Evolutionary conservation across 2,329 filamentous ascomycete genomes (phyloP), one percentile per base, ranked within the genome.

Genomic region (Cyphellophora europaea): DNA sequence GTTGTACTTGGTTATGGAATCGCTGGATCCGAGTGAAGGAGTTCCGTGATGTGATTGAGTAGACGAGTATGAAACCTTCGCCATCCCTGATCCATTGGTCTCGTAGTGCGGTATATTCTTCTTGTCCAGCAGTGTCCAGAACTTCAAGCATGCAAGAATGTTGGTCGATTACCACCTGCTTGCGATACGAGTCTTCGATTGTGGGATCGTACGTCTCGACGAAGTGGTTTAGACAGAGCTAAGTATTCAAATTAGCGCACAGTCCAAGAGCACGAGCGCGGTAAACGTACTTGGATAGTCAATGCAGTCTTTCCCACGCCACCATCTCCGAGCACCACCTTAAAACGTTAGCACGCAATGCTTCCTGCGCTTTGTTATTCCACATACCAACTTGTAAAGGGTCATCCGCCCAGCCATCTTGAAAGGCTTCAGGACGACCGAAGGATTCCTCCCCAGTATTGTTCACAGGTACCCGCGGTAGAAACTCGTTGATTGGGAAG

Each of bases 31-130:
- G 82, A 38, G 82, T 79, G 58, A 96, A 96, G 13, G 89, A 96
- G 19, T 88, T 88, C 53, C 91, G 82, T 34, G 89, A 96, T 11
- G 91, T 94, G 63, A 98, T 96, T 67, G 87, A 94, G 70, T 98
- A 96, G 47, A 98, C 91, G 42, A 98, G 72, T 18, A 98, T 85
- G 57, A 96, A 96, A 13, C 91, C 91, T 61, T 98, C 91, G 48
- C 91, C 89, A 56, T 96, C 89, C 51, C 91, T 79, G 59, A 96
- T 96, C 89, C 89, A 96, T 67, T 96, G 91, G 59, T 96, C 91
- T 54, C 91, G 76, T 53, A 96, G 68, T 30, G 91, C 91, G 45
- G 89, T 95, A 64, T 96, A 98, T 66, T 98, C 91, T 66, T 98
- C 91, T 61, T 98, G 91, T 38, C 91, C 91, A 34, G 91, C 91